Conservation (phyloP, 805 yeast genomes). For the Myxozyma mucilagina region DNA sequence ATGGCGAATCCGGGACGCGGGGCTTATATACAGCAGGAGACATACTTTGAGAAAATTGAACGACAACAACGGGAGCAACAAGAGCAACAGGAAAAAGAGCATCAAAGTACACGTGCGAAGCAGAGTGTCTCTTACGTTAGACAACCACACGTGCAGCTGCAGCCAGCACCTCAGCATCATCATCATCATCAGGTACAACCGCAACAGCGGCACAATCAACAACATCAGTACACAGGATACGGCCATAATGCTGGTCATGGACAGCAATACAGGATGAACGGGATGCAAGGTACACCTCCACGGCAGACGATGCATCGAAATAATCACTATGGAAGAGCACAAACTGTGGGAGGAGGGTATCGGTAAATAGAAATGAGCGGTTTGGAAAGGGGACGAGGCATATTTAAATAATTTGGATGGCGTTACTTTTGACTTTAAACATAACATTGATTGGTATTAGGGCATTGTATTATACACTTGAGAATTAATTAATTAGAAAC, state of each 20-base stretch:
- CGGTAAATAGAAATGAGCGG: not conserved
- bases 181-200: not conserved
- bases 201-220: not conserved
- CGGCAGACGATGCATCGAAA: not conserved
- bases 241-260: not conserved
- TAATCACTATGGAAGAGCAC: not conserved
- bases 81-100: not conserved
- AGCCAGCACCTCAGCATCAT: not conserved
- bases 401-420: not conserved
- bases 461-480: not conserved
- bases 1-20: not conserved
- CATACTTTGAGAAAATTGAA: slow-evolving; percentile 19
- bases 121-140: not conserved
- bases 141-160: no score
- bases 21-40: slow-evolving; percentile 10
- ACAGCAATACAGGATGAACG: not conserved
- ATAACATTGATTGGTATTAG: no score
- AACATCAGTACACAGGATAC: not conserved
- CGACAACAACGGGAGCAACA: slow-evolving; percentile 21
- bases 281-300: not conserved
- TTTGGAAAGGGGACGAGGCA: no score
- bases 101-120: not conserved
- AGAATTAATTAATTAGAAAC: no score
- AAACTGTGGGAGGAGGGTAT: not conserved
- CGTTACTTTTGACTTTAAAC: no score